Evolutionary conservation across 306 rosid genomes (phyloP).

Genomic region (Begonia fuchsioides): DNA sequence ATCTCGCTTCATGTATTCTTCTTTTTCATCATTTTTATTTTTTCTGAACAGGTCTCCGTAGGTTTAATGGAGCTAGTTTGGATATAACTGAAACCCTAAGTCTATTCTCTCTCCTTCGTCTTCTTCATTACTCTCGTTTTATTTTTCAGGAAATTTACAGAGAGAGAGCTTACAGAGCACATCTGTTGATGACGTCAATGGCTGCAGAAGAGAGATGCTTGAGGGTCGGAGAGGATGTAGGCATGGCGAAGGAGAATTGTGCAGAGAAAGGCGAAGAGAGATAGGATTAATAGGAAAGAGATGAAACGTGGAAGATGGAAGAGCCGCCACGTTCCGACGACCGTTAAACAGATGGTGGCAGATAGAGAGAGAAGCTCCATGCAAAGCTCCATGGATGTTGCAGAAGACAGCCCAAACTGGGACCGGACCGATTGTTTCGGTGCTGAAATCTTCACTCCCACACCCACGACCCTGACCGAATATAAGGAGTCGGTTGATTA

Average conservation of each 20-base stretch:
- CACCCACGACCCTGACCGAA: no score
- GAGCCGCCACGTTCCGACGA: slow-evolving; percentile 12
- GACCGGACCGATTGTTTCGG: no score
- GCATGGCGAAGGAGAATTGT: slow-evolving; percentile 4
- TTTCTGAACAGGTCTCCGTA: no score
- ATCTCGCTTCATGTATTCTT: no score
- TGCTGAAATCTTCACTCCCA: no score
- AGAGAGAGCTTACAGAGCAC: slow-evolving; percentile 19
- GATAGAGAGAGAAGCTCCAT: no score
- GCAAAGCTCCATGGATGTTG: no score
- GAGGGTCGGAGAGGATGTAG: neutral
- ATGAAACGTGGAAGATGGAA: neutral
- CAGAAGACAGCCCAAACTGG: no score
- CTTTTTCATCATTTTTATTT: no score
- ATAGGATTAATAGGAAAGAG: neutral
- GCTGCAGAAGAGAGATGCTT: slow-evolving; percentile 31
- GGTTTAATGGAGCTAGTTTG: neutral
- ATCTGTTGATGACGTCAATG: slow-evolving; percentile 21
- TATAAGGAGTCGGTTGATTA: no score
- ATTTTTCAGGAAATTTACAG: neutral
- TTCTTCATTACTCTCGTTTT: neutral
- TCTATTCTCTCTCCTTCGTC: neutral
- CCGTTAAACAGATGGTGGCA: slow-evolving; percentile 12
- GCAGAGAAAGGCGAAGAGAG: neutral
- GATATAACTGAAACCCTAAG: neutral